Conservation (phyloP, 192 early-diverging fungal species). For the Lobosporangium transversale region DNA sequence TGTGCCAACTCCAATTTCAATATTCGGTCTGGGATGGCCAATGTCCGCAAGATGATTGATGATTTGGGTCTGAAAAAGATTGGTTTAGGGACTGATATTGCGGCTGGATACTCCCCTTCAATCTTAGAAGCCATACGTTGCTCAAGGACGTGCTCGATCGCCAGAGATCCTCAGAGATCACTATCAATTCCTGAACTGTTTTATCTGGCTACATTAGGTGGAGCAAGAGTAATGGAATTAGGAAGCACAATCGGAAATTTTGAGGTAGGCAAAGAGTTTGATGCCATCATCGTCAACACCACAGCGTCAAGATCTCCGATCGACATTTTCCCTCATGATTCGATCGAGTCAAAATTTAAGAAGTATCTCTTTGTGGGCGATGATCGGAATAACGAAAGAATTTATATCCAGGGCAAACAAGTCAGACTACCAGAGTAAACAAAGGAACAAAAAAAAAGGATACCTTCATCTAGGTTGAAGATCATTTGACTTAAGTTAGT, state of each 20-base stretch:
- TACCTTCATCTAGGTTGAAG: too few relatives aligned
- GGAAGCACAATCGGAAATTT: slow-evolving; percentile 72
- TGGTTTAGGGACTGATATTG: slow-evolving; percentile 85
- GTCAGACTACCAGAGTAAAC: slow-evolving; percentile 14
- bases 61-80: slow-evolving; percentile 68
- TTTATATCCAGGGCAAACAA: slow-evolving; percentile 70
- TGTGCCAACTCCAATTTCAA: slow-evolving; percentile 85
- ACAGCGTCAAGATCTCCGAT: slow-evolving; percentile 51
- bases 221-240: slow-evolving; percentile 74
- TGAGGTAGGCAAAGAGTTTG: slow-evolving; percentile 77
- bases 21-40: slow-evolving; percentile 68
- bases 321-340: slow-evolving; percentile 34
- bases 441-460: too few relatives aligned
- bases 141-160: slow-evolving; percentile 61
- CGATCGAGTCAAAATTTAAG: slow-evolving; percentile 58
- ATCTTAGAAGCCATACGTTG: slow-evolving; percentile 83
- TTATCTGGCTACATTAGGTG: slow-evolving; percentile 84
- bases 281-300: slow-evolving; percentile 81
- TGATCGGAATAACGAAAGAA: slow-evolving; percentile 74
- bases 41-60: slow-evolving; percentile 69
- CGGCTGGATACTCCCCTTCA: slow-evolving; percentile 79
- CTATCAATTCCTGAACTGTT: slow-evolving; percentile 50
- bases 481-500: too few relatives aligned
- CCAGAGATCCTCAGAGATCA: slow-evolving; percentile 13
- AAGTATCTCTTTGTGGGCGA: slow-evolving; percentile 84